Base-by-base conservation (phyloP, 2,329 filamentous ascomycete species). In the Neofusicoccum ribis region DNA sequence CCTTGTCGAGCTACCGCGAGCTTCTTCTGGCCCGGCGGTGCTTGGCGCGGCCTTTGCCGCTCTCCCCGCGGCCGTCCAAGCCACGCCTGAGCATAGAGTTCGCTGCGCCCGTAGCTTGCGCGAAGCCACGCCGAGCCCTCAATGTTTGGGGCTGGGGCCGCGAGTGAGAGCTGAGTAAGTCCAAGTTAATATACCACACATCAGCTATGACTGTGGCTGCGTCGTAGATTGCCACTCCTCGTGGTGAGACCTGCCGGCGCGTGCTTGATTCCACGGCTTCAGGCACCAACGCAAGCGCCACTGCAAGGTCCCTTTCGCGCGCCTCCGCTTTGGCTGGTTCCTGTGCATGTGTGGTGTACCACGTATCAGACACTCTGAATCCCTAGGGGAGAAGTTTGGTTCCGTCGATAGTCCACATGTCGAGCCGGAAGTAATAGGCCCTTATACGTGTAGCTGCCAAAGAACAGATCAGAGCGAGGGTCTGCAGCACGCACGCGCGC, bases 1-100 rank as follows among this genome's bases (percentile, higher is more conserved):
- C 43, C n/a, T 36, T 39, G 15, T 60, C 39, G 54, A 59, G 23
- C 54, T 59, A 59, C 54, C 39, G 54, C 54, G 43, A 60, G 43
- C 56, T 60, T 60, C 56, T 60, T 59, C 37, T 36, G 39, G n/a
- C 39, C 56, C 43, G 31, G 15, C 17, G 8, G n/a, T 47, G 56
- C 56, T 60, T 60, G 56, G 56, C 56, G 41, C 41, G 27, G 50
- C n/a, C 39, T 20, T 46, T 59, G 27, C 54, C 54, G 34, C 39
- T 44, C 37, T 39, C 52, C 39, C 20, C 39, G 43, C 56, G 20
- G 17, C 41, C 27, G 20, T 20, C 11, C 43, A 60, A 43, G 52
- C 52, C 52, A 44, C 39, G 37, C 39, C 39, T 44, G 52, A 43
- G 37, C 56, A 34, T n/a, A 12, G 11, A 20, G 11, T 34, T 34